Conservation (phyloP, 2,329 filamentous ascomycete genomes). For the Clathrospora elynae region DNA sequence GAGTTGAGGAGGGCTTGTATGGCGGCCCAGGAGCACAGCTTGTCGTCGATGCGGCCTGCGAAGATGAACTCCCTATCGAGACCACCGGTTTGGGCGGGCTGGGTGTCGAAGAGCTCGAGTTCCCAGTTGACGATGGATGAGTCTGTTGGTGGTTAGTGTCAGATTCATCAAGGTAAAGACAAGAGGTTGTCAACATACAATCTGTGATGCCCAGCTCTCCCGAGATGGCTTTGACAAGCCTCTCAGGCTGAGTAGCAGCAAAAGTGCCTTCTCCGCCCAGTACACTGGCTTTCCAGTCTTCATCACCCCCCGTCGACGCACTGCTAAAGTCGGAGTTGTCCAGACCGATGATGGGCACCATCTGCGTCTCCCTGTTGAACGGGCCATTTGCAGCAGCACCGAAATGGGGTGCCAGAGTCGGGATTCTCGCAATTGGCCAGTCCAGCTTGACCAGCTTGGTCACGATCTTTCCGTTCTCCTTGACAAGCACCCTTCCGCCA, state of each 20-base stretch:
- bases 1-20: constrained; percentile 78
- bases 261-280: constrained; percentile 74
- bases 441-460: constrained; percentile 86
- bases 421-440: constrained; percentile 90
- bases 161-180: not conserved
- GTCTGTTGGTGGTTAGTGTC: constrained; percentile 45
- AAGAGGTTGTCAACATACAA: constrained; percentile 44
- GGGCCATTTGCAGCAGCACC: constrained; percentile 70
- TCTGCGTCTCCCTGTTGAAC: constrained; percentile 88
- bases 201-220: constrained; percentile 75
- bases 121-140: constrained; percentile 91
- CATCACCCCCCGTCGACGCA: constrained; percentile 38
- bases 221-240: constrained; percentile 81
- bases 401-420: constrained; percentile 92
- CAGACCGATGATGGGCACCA: constrained; percentile 90
- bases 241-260: constrained; percentile 79
- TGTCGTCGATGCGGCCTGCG: constrained; percentile 93
- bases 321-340: constrained; percentile 68
- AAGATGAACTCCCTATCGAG: constrained; percentile 94
- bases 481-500: constrained; percentile 85
- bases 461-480: constrained; percentile 76
- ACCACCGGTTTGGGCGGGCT: constrained; percentile 82
- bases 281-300: constrained; percentile 48
- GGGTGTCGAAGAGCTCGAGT: constrained; percentile 88
- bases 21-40: constrained; percentile 93